Conservation (phyloP, 257 asterid species). For the Sherardia arvensis region DNA sequence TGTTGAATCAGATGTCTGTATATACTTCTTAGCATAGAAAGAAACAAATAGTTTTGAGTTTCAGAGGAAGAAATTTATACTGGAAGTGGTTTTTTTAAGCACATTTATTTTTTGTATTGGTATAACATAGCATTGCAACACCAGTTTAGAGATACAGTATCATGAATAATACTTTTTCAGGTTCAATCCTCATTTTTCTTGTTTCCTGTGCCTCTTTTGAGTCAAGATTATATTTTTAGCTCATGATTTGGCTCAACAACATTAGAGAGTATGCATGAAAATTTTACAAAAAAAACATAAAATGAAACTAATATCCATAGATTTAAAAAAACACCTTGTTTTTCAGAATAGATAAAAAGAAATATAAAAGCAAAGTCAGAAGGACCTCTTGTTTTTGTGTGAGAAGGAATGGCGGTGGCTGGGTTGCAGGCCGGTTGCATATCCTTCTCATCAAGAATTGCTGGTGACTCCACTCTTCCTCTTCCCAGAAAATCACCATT, state of each 20-base stretch:
- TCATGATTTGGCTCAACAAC: too few relatives aligned
- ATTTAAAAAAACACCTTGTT: too few relatives aligned
- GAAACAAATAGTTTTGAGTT: constrained; percentile 5
- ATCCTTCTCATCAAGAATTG: constrained; percentile 34
- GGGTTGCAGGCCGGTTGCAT: constrained; percentile 26
- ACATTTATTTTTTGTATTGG: not conserved
- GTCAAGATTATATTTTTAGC: too few relatives aligned
- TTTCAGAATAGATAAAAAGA: not conserved
- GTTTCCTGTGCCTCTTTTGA: too few relatives aligned
- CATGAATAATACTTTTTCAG: not conserved
- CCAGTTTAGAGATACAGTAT: not conserved
- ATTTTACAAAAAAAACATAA: too few relatives aligned
- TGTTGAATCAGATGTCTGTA: constrained; percentile 3
- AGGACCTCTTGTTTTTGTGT: not conserved
- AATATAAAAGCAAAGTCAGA: not conserved
- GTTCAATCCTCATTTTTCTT: not conserved
- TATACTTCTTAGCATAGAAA: constrained; percentile 11
- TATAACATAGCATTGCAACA: not conserved
- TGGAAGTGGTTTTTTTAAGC: not conserved
- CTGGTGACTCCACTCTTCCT: constrained; percentile 11
- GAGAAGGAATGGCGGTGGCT: constrained; percentile 29
- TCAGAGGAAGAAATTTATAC: constrained; percentile 5
- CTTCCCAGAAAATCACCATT: constrained; percentile 19
- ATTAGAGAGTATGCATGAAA: too few relatives aligned
- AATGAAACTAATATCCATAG: not conserved